Evolutionary conservation across 2,329 filamentous ascomycete genomes (phyloP).

Genomic region (Ophiosphaerella korrae): DNA sequence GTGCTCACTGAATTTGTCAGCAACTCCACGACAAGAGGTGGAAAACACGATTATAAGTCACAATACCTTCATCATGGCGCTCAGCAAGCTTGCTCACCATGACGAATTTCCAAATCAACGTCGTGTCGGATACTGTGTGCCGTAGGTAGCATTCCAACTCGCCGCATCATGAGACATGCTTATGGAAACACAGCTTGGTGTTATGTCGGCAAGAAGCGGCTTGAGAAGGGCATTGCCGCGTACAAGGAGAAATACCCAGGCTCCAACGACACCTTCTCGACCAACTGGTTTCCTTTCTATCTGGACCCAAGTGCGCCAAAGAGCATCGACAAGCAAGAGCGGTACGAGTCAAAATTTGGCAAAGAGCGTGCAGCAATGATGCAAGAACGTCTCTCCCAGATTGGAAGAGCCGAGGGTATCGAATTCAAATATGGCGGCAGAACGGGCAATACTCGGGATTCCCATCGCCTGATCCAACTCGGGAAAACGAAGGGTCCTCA

Average conservation of each 20-base stretch:
- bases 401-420: constrained; percentile 72
- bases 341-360: constrained; percentile 68
- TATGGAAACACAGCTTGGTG: constrained; percentile 50
- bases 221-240: constrained; percentile 71
- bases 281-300: constrained; percentile 80
- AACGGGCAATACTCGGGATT: constrained; percentile 78
- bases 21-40: constrained; percentile 6
- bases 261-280: constrained; percentile 70
- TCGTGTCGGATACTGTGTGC: constrained; percentile 82
- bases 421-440: constrained; percentile 73
- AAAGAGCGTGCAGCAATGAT: constrained; percentile 65
- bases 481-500: constrained; percentile 60
- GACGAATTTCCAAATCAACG: constrained; percentile 72
- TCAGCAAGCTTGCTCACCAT: constrained; percentile 41
- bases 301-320: constrained; percentile 70
- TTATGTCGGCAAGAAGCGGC: constrained; percentile 78
- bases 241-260: constrained; percentile 67
- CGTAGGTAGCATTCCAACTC: constrained; percentile 50
- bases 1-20: constrained; percentile 29
- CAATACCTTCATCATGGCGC: constrained; percentile 38
- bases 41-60: too few relatives aligned
- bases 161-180: constrained; percentile 1
- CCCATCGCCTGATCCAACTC: constrained; percentile 73
- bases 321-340: constrained; percentile 59
- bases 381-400: constrained; percentile 59